Percentiles rank a stretch among this genome's conserved stretches.
phyloP scores from a whole-genome alignment of 2,329 filamentous ascomycete species.

The Ophiostoma montium region DNA sequence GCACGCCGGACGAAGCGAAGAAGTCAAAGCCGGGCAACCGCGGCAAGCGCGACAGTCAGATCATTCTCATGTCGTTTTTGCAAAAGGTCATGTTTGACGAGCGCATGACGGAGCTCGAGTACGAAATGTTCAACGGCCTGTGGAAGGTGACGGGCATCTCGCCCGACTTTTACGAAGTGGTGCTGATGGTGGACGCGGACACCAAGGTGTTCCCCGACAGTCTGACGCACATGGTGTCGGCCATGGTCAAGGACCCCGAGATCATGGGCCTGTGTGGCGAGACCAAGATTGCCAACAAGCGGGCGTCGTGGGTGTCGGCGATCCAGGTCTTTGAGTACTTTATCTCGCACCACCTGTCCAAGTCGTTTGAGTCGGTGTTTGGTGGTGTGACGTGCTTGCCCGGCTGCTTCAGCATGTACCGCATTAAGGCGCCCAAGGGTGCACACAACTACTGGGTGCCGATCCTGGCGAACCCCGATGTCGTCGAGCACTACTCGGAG shows the following conservation, averaged over 20 bases:
- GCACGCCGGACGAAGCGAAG: constrained; percentile 71
- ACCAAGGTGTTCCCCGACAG: constrained; percentile 99
- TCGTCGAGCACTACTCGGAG: constrained; percentile 98
- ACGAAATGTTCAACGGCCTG: constrained; percentile 98
- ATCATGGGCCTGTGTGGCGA: constrained; percentile 99
- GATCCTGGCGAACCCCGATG: constrained; percentile 93
- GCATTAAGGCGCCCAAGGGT: constrained; percentile 97
- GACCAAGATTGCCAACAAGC: constrained; percentile 99
- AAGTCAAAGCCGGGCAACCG: constrained; percentile 88
- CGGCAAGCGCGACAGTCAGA: constrained; percentile 97
- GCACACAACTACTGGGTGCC: constrained; percentile 99
- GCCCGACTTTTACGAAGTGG: constrained; percentile 92
- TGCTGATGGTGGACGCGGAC: constrained; percentile 98
- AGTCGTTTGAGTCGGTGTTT: constrained; percentile 96
- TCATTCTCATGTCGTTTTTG: constrained; percentile 97
- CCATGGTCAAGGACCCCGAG: constrained; percentile 97
- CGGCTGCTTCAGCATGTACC: constrained; percentile 99
- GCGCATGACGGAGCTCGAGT: constrained; percentile 98
- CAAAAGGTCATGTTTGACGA: constrained; percentile 99
- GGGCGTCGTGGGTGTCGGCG: constrained; percentile 84
- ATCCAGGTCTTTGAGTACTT: constrained; percentile 99
- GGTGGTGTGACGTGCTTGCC: constrained; percentile 97
- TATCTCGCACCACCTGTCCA: constrained; percentile 92
- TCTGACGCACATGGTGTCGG: constrained; percentile 95
- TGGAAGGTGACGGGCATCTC: constrained; percentile 99